Base-by-base conservation (phyloP, 2,329 filamentous ascomycete species). In the Saccharata proteae region DNA sequence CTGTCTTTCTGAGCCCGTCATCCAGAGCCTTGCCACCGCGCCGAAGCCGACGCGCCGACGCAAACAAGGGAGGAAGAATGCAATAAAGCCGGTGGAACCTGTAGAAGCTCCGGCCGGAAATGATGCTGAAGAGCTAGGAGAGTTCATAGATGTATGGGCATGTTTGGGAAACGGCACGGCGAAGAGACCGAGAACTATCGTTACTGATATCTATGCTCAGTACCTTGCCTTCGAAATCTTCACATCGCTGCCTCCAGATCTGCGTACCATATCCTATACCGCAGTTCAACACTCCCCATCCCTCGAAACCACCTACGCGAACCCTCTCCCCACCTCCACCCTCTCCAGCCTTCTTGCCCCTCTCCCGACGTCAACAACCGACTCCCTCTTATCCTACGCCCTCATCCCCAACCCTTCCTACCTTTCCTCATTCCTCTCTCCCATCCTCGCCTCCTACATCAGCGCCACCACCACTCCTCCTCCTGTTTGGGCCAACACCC, bases 151-250 rank as follows among this genome's bases (percentile, higher is more conserved):
- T 43, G 69, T 73, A 59, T 22, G 45, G 40, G 13, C 20, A 9
- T n/a, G 12, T 13, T 15, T 12, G 13, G 13, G 8, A 8, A 16
- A 12, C 10, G 10, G 4, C 23, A 5, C 18, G 28, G 13, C 22
- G 4, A 30, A 26, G n/a, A 39, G 22, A 20, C 17, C 22, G n/a
- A 6, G 20, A 8, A 26, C 15, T 7, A 26, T 7, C 7, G 6
- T 8, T 16, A 14, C 15, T 38, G 28, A 42, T 35, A 25, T 8
- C 10, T 2, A 5, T 17, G 8, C 5, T 7, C 42, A 73, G 61
- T 90, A 86, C 53, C 67, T 90, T 17, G 74, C 81, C 15, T 56
- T 61, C 28, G 70, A 80, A 48, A 71, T 77, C 32, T 92, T 88
- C 53, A 56, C 64, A 4, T 62, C 58, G 20, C 65, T 92, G 1